Evolutionary conservation across 2,329 filamentous ascomycete genomes (phyloP).

Genomic region (Pseudopyrenochaeta lycopersici): DNA sequence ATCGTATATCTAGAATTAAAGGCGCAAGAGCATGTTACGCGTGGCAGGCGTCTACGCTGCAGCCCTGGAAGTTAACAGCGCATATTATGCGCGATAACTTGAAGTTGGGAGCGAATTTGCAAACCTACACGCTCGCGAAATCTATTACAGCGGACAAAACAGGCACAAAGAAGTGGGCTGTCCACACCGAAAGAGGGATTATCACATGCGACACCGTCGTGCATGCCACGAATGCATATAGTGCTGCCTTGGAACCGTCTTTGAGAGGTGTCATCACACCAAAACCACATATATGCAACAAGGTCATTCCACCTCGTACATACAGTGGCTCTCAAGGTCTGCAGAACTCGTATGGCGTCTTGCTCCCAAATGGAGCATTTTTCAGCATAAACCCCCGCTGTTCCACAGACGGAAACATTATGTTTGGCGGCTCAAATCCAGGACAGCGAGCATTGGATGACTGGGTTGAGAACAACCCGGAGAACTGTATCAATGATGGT

Average conservation of each 20-base stretch:
- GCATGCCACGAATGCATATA: slow-evolving; percentile 38
- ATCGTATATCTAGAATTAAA: slow-evolving; percentile 23
- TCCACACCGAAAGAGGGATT: slow-evolving; percentile 28
- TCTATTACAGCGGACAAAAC: slow-evolving; percentile 8
- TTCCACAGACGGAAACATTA: slow-evolving; percentile 38
- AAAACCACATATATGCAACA: slow-evolving; percentile 41
- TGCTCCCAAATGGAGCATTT: slow-evolving; percentile 37
- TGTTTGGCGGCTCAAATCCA: slow-evolving; percentile 46
- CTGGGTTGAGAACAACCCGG: slow-evolving; percentile 40
- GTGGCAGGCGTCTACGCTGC: slow-evolving; percentile 36
- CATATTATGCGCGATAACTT: slow-evolving; percentile 35
- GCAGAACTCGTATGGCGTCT: slow-evolving; percentile 44
- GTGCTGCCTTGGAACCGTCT: slow-evolving; percentile 31
- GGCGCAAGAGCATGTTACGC: slow-evolving; percentile 34
- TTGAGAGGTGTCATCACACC: slow-evolving; percentile 33
- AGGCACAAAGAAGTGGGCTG: slow-evolving; percentile 20
- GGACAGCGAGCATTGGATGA: slow-evolving; percentile 41
- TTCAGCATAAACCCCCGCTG: slow-evolving; percentile 47
- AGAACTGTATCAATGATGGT: slow-evolving; percentile 40
- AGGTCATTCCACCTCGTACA: slow-evolving; percentile 28
- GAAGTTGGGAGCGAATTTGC: slow-evolving; percentile 27
- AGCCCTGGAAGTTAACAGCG: slow-evolving; percentile 39
- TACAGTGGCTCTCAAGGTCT: slow-evolving; percentile 29
- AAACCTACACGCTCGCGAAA: slow-evolving; percentile 30
- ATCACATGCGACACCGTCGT: slow-evolving; percentile 30